phyloP scores from a whole-genome alignment of 2,329 filamentous ascomycete species.

The Aureobasidium sp. region DNA sequence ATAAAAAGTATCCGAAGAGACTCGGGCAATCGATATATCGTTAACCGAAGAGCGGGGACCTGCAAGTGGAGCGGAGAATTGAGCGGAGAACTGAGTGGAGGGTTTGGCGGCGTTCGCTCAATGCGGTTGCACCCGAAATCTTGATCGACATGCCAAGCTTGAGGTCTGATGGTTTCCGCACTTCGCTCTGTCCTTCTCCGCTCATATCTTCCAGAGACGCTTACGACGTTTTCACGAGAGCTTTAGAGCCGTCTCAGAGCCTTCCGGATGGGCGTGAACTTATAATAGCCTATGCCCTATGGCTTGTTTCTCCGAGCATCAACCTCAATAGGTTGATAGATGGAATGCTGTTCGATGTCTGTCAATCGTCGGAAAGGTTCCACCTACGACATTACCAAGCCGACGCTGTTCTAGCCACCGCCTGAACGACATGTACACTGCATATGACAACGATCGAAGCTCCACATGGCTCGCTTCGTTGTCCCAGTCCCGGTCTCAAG shows the following conservation, averaged over 20 bases:
- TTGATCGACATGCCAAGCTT: not conserved
- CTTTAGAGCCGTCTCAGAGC: no score
- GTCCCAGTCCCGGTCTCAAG: not conserved
- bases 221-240: no score
- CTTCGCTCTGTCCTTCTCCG: not conserved
- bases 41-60: no score
- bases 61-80: not conserved
- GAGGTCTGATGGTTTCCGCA: not conserved
- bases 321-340: no score
- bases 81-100: not conserved
- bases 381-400: not conserved
- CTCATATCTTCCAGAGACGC: not conserved
- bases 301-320: no score
- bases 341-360: not conserved
- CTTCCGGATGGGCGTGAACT: no score
- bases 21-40: not conserved
- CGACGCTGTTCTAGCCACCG: not conserved
- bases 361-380: not conserved
- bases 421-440: not conserved
- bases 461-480: not conserved
- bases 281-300: no score
- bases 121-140: not conserved
- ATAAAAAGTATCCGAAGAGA: not conserved
- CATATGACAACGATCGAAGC: not conserved
- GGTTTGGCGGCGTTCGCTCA: not conserved